Base-by-base conservation (phyloP, 345 rosid genomes). In the Eucalyptus sp. region DNA sequence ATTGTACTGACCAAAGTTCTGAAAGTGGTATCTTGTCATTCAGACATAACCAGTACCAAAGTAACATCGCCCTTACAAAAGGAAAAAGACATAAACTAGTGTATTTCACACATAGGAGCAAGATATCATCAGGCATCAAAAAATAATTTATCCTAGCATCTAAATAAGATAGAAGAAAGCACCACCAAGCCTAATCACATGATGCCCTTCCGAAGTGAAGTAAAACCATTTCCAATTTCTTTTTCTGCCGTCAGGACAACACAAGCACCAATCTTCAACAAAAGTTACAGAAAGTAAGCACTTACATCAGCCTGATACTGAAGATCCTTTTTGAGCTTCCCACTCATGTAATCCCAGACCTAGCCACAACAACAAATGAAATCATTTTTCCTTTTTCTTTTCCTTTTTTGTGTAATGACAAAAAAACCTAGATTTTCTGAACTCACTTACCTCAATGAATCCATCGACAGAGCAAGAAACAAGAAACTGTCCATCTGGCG, bases 311-410 rank as follows among this genome's bases (percentile, higher is more conserved):
- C 99, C 92, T 98, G 99, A 92, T 98, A 98, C 68, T 96, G 99
- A 89, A 98, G 96, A 93, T 98, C 99, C 92, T 97, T 97, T 95
- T 98, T 96, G 91, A 98, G 96, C 94, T 98, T 98, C 88, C 99
- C 99, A 88, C 96, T 98, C 80, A 97, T 89, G 90, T 98, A 96
- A 93, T 98, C 99, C 99, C 99, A 98, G 79, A 98, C 99, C 99
- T 97, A 88, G 83, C 58, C 44, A 20, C 87, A 52, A 86, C 58
- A 81, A 14, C 85, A 87, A 90, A 52, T 88, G 90, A 54, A 89
- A 88, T 81, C 52, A 88, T 50, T 31, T 86, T 10, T 71, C 10
- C 24, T 10, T 25, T 51, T 60, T 60, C 15, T 12, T 60, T 60
- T 60, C 29, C n/a, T 27, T 76, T 37, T 76, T 37, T 11, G 48